A percentile compares a stretch with the other conserved stretches of the same genome.
These are phyloP conservation scores for Amanita pallidorosea DNA, from an alignment of 768 basidiomycete genomes.

Conservation along the genomic window DNA sequence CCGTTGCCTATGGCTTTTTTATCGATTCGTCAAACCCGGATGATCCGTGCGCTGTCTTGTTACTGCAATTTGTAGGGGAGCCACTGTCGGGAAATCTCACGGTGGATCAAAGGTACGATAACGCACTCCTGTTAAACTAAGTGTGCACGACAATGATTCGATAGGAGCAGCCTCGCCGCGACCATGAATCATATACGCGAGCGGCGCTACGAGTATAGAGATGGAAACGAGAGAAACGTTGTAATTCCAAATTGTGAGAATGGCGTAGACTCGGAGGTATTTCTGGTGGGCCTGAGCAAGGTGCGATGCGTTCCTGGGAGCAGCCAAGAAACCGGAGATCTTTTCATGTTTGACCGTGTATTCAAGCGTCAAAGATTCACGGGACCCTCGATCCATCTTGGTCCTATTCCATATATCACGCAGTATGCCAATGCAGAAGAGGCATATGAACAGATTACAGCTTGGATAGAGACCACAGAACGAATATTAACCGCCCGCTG, in stretches of 20 bases:
- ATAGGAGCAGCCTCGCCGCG: not conserved
- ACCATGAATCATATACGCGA: not conserved
- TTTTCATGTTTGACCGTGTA: not conserved
- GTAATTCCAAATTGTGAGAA: not conserved
- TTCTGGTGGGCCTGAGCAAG: not conserved
- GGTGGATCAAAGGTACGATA: not conserved
- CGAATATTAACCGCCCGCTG: not conserved
- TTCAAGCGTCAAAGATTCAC: not conserved
- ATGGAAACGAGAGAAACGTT: not conserved
- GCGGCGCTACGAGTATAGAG: not conserved
- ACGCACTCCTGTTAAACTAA: not conserved
- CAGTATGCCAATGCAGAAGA: not conserved
- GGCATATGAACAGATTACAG: not conserved
- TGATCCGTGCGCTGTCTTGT: not conserved
- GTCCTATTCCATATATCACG: not conserved
- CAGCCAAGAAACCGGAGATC: not conserved
- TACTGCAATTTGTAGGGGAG: not conserved
- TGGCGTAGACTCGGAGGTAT: not conserved
- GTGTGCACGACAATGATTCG: not conserved
- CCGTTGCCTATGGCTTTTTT: not conserved
- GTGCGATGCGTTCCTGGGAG: not conserved
- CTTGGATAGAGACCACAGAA: not conserved
- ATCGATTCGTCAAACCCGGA: not conserved
- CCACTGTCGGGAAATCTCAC: not conserved
- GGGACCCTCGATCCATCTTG: not conserved